Conservation (phyloP, 164 flowering plant genomes). For the Platanus orientalis region DNA sequence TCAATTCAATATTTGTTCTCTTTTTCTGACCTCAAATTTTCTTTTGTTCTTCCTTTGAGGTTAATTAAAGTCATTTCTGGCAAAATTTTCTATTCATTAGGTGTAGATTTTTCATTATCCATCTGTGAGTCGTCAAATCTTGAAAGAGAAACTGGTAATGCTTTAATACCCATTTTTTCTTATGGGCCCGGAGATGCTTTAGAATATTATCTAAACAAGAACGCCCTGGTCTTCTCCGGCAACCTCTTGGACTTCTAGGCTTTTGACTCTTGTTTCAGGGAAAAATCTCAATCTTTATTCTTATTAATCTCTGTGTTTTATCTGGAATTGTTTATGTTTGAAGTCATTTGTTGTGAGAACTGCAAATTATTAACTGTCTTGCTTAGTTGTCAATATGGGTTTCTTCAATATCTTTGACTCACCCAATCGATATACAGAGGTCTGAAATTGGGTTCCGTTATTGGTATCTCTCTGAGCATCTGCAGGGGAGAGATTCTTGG, state of each 20-base stretch:
- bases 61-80: not conserved
- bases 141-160: not conserved
- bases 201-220: slow-evolving; percentile 4
- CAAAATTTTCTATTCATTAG: slow-evolving; percentile 5
- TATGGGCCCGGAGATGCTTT: slow-evolving; percentile 1
- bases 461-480: slow-evolving; percentile 7
- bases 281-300: not conserved
- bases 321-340: slow-evolving; percentile 1
- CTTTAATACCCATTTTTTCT: slow-evolving; percentile 2
- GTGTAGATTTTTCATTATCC: not conserved
- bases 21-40: not conserved
- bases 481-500: slow-evolving; percentile 23
- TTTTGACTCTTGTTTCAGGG: slow-evolving; percentile 24
- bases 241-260: slow-evolving; percentile 12
- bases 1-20: not conserved
- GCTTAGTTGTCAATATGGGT: slow-evolving; percentile 10
- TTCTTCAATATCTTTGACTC: not conserved
- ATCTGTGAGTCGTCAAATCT: not conserved
- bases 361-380: slow-evolving; percentile 3
- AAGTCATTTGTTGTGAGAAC: slow-evolving; percentile 8
- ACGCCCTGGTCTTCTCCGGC: slow-evolving; percentile 8
- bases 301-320: not conserved
- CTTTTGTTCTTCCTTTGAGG: not conserved
- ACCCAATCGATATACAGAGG: slow-evolving; percentile 1
- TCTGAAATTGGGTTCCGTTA: not conserved